These are phyloP conservation scores for Centella asiatica DNA, from an alignment of 129 eudicot species.

Conservation along the genomic window DNA sequence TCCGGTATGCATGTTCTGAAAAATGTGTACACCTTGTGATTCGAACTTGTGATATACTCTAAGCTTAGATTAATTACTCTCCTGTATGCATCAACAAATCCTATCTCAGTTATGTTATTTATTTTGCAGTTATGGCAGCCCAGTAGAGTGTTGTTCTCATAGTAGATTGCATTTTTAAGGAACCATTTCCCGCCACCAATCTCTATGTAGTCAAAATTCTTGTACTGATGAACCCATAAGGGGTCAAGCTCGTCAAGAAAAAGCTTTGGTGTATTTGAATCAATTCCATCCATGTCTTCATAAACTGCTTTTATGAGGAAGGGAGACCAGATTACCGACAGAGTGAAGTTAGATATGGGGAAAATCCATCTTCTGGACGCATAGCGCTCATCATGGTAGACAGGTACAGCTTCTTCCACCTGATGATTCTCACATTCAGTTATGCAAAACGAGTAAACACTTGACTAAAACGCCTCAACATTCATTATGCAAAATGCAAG, in stretches of 20 bases:
- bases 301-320: slow-evolving; percentile 54
- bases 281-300: slow-evolving; percentile 67
- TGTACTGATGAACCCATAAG: slow-evolving; percentile 43
- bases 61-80: slow-evolving; percentile 38
- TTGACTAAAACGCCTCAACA: neutral
- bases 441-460: neutral
- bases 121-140: slow-evolving; percentile 61
- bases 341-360: slow-evolving; percentile 41
- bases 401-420: slow-evolving; percentile 54
- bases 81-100: slow-evolving; percentile 39
- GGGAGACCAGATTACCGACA: slow-evolving; percentile 79
- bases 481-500: neutral
- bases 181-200: slow-evolving; percentile 84
- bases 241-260: slow-evolving; percentile 53
- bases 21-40: slow-evolving; percentile 30
- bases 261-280: slow-evolving; percentile 41
- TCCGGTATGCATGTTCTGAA: slow-evolving; percentile 64
- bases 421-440: too few relatives aligned
- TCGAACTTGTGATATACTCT: slow-evolving; percentile 26
- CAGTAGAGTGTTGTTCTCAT: slow-evolving; percentile 46
- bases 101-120: slow-evolving; percentile 41
- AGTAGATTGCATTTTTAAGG: slow-evolving; percentile 58
- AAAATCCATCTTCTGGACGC: slow-evolving; percentile 60
- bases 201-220: slow-evolving; percentile 44
- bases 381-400: slow-evolving; percentile 67